Evolutionary conservation across 306 rosid genomes (phyloP).

Genomic region (Pachyrhizus erosus): DNA sequence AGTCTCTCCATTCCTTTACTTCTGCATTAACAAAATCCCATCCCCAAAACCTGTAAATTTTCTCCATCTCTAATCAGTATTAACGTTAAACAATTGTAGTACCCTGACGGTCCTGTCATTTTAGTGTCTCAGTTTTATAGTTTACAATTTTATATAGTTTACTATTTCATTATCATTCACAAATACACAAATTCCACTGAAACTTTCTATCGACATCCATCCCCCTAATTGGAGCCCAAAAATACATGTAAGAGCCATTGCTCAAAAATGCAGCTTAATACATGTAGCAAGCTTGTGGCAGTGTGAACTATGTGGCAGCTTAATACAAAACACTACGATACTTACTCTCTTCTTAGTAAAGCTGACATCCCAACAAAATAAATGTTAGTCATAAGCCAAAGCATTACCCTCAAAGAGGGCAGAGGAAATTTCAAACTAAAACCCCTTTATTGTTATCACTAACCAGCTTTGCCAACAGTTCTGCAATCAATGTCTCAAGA

Average conservation of each 20-base stretch:
- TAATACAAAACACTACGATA: not conserved
- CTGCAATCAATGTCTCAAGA: not conserved
- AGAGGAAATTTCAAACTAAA: constrained; percentile 11
- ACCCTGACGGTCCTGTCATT: not conserved
- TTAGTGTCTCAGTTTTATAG: not conserved
- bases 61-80: not conserved
- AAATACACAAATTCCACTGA: not conserved
- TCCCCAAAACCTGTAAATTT: not conserved
- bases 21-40: not conserved
- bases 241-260: not conserved
- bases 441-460: constrained; percentile 7
- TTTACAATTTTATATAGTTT: not conserved
- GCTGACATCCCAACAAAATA: not conserved
- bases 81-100: not conserved
- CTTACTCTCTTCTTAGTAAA: not conserved
- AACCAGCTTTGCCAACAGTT: constrained; percentile 4
- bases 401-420: not conserved
- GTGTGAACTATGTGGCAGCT: constrained; percentile 4
- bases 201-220: not conserved
- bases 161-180: not conserved
- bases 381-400: not conserved
- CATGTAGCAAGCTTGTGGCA: not conserved
- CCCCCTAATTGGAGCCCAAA: not conserved
- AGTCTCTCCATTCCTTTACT: not conserved
- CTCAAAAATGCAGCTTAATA: not conserved